Evolutionary conservation across 192 early-diverging fungal genomes (phyloP).

Genomic region (Diversispora eburnea): DNA sequence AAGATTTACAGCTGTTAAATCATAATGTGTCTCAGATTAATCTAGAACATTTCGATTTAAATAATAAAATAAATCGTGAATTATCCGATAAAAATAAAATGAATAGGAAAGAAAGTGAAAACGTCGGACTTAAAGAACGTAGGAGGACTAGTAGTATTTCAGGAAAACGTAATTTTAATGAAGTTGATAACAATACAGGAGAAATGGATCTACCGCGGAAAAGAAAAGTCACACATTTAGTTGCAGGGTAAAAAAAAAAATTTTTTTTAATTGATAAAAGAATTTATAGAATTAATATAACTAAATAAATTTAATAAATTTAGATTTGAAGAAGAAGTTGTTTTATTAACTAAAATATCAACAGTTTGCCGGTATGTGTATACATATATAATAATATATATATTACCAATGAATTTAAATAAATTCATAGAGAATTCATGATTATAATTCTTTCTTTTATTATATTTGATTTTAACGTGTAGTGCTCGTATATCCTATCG

Average conservation of each 20-base stretch:
- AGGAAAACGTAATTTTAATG: not conserved
- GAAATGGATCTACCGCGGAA: not conserved
- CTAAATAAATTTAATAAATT: not conserved
- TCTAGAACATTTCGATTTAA: too few species aligned
- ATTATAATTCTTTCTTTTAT: not conserved
- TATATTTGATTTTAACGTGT: not conserved
- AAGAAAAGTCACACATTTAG: not conserved
- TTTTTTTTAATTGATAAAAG: not conserved
- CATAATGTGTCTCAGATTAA: too few species aligned
- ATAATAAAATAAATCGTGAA: too few species aligned
- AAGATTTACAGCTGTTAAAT: not conserved
- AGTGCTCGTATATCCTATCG: not conserved
- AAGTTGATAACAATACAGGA: not conserved
- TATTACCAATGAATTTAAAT: not conserved
- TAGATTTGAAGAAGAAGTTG: not conserved
- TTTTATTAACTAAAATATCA: not conserved
- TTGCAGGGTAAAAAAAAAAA: not conserved
- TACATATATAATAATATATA: not conserved
- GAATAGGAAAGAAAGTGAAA: not conserved
- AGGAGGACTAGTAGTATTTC: not conserved
- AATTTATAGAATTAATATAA: not conserved
- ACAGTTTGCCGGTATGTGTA: slow-evolving; percentile 1
- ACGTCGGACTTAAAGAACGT: not conserved
- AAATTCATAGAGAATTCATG: not conserved
- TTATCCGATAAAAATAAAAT: not conserved